Evolutionary conservation across 2,329 filamentous ascomycete species (phyloP).

Genomic region (Lecanicillium sp.): DNA sequence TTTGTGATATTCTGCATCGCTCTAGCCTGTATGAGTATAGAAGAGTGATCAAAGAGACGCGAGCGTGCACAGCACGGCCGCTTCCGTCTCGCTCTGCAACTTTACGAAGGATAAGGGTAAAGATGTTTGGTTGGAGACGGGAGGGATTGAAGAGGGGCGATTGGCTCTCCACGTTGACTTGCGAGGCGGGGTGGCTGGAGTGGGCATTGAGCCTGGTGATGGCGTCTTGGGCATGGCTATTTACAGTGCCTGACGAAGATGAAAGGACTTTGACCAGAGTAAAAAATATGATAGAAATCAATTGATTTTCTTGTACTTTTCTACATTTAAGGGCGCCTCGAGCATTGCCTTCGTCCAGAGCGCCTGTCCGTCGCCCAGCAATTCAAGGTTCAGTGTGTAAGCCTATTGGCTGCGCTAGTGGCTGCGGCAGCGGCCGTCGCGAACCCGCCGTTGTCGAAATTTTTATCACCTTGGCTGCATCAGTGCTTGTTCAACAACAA

Average conservation of each 20-base stretch:
- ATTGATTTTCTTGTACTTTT: not conserved
- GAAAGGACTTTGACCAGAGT: not conserved
- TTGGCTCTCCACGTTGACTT: not conserved
- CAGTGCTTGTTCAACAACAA: constrained; percentile 1
- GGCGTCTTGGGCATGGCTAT: not conserved
- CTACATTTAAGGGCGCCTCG: not conserved
- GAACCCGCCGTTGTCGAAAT: constrained; percentile 3
- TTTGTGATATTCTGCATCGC: constrained; percentile 7
- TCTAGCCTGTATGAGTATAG: not conserved
- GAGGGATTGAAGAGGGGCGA: not conserved
- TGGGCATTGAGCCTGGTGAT: not conserved
- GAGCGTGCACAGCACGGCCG: too few relatives aligned
- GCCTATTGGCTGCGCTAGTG: constrained; percentile 11
- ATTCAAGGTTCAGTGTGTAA: constrained; percentile 8
- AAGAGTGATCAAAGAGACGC: too few relatives aligned
- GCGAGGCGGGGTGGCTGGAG: not conserved
- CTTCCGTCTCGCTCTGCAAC: too few relatives aligned
- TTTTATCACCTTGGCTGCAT: constrained; percentile 4
- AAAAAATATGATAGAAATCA: not conserved
- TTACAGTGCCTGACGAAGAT: not conserved
- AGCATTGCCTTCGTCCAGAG: not conserved
- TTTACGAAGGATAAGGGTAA: too few relatives aligned
- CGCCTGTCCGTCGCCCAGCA: not conserved
- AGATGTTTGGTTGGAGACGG: not conserved
- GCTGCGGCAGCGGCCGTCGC: constrained; percentile 1